Evolutionary conservation across 306 rosid genomes (phyloP), one percentile per base, ranked within the genome.

Genomic region (Styphnolobium japonicum): DNA sequence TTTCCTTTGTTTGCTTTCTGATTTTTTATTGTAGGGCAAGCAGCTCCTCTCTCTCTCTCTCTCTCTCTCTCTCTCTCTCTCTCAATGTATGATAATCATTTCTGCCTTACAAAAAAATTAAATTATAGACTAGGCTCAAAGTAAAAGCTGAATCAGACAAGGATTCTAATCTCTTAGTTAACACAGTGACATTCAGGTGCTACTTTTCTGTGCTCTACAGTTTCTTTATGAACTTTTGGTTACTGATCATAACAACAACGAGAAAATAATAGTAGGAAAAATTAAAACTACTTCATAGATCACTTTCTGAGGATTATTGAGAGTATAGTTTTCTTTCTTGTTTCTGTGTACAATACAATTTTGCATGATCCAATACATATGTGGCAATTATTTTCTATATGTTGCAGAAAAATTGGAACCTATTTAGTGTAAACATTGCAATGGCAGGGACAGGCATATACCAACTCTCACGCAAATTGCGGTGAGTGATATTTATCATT

Each of bases 381-480:
- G 19, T 55, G 33, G 36, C 45, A 71, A 36, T 23, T 37, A 11
- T 80, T 67, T 71, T 63, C 3, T 10, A 11, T 10, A 11, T 73
- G 22, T 80, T 86, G 89, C 97, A 95, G 99, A 95, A 91, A 78
- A 95, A 93, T 80, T 95, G 98, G 99, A 95, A 95, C 79, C 94
- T 95, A 31, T 89, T 95, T 82, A 89, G 98, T 34, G 98, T 93
- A 23, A 95, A 86, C 19, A 8, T 95, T 58, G 99, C 98, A 71
- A 95, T 95, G 99, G 98, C 96, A 56, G 92, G 85, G 55, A 95
- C 98, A 4, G 98, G 99, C 73, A 15, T 93, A 63, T 95, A 93
- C 87, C 99, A 95, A 71, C 97, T 95, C 55, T 64, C 88, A 8
- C 97, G 98, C 66, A 95, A 95, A 89, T 72, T 93, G 71, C 83